Evolutionary conservation across 176 grass and related monocot genomes (phyloP).

Genomic region (Calamus simplicifolius): DNA sequence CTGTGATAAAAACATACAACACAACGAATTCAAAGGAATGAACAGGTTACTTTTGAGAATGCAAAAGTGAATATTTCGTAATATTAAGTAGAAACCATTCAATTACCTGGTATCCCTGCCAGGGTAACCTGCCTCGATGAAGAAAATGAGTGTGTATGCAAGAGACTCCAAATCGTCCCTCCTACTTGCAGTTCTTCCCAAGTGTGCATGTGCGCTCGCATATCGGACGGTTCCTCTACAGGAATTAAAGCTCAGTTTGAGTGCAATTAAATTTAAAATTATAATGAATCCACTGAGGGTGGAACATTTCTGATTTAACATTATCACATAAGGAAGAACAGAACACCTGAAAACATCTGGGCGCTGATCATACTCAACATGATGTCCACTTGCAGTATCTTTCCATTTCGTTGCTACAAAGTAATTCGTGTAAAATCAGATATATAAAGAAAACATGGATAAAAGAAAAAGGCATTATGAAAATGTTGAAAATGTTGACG

Average conservation of each 20-base stretch:
- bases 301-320: background rate
- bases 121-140: constrained; percentile 77
- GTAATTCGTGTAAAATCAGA: constrained; percentile 19
- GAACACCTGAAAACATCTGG: constrained; percentile 78
- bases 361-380: constrained; percentile 87
- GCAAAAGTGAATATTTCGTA: constrained; percentile 4
- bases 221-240: constrained; percentile 82
- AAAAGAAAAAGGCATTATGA: background rate
- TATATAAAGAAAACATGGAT: constrained; percentile 5
- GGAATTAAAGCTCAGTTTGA: constrained; percentile 8
- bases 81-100: constrained; percentile 5
- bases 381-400: constrained; percentile 38
- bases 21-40: constrained; percentile 19
- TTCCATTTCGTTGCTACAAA: constrained; percentile 77
- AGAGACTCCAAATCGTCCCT: constrained; percentile 93
- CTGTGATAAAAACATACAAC: constrained; percentile 22
- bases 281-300: background rate
- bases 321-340: constrained; percentile 20
- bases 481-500: background rate
- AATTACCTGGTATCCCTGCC: constrained; percentile 90
- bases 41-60: background rate
- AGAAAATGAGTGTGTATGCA: constrained; percentile 82
- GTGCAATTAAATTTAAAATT: background rate
- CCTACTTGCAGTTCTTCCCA: constrained; percentile 76
- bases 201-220: constrained; percentile 90